These are phyloP conservation scores for Podaxis sp. DNA, from an alignment of 768 basidiomycete species.

Conservation along the genomic window DNA sequence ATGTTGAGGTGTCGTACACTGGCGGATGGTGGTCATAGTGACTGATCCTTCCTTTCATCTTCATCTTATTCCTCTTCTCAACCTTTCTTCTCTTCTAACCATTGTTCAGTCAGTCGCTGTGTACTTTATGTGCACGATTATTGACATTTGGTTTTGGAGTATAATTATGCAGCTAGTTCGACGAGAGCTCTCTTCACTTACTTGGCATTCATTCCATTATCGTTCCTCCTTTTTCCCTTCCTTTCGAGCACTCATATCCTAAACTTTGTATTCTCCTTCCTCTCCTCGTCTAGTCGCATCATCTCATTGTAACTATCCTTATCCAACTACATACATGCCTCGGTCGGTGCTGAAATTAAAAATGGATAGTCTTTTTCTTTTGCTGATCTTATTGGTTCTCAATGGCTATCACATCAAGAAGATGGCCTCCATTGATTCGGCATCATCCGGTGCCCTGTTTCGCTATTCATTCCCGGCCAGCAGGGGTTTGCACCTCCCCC, in stretches of 20 bases:
- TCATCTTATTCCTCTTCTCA: neutral
- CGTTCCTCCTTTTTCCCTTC: neutral
- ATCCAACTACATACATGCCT: conserved; percentile 7
- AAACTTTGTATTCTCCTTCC: neutral
- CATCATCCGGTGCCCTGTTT: neutral
- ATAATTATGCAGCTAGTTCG: neutral
- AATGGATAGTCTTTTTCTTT: neutral
- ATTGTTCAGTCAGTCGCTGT: neutral
- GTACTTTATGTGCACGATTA: neutral
- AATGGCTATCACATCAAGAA: no score
- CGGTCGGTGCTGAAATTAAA: neutral
- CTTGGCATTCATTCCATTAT: conserved; percentile 2
- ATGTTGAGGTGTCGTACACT: neutral
- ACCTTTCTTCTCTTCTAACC: neutral
- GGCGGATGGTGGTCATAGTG: conserved; percentile 1
- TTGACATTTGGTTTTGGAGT: neutral
- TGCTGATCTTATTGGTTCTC: neutral
- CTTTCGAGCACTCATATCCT: conserved; percentile 1
- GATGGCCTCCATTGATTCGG: neutral
- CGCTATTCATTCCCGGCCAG: no score
- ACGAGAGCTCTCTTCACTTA: neutral
- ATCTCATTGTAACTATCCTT: conserved; percentile 6
- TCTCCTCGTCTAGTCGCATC: conserved; percentile 7
- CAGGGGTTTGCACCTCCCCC: no score
- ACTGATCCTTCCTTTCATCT: neutral